A percentile compares a stretch with the other conserved stretches of the same genome.
Evolutionary conservation across 805 yeast genomes (phyloP).

Genomic region (Metschnikowia proteae): DNA sequence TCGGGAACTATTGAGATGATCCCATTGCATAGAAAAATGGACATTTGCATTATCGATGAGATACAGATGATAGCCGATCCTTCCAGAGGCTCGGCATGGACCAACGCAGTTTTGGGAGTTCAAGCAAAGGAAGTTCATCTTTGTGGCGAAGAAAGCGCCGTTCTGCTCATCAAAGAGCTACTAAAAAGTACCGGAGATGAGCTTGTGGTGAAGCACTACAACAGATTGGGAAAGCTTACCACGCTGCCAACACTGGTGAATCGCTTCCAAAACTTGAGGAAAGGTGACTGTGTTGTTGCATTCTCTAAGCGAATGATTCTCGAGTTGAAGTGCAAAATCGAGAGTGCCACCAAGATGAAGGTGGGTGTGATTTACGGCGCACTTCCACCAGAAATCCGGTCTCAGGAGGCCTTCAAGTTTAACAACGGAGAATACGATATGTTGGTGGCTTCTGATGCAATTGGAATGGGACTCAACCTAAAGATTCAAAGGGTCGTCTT

Average conservation of each 20-base stretch:
- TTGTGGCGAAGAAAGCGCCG: conserved; percentile 89
- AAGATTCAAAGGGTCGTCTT: conserved; percentile 80
- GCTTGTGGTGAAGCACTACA: conserved; percentile 63
- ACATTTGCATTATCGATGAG: conserved; percentile 90
- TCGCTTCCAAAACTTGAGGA: conserved; percentile 38
- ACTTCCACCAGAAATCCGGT: conserved; percentile 90
- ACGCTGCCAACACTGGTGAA: conserved; percentile 42
- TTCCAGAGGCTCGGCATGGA: conserved; percentile 90
- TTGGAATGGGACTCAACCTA: conserved; percentile 95
- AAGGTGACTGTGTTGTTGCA: conserved; percentile 88
- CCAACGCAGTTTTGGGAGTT: conserved; percentile 83
- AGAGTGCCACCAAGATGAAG: conserved; percentile 53
- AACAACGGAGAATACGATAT: conserved; percentile 76
- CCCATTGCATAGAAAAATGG: conserved; percentile 62
- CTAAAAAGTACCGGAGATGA: conserved; percentile 75
- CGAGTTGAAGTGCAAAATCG: conserved; percentile 65
- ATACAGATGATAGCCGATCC: conserved; percentile 89
- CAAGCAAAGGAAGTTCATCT: conserved; percentile 81
- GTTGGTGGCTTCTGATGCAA: conserved; percentile 94
- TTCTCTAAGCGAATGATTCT: conserved; percentile 75
- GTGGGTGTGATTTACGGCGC: conserved; percentile 95
- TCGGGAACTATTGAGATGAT: conserved; percentile 95
- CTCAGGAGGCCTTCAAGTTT: conserved; percentile 75
- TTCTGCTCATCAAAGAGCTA: conserved; percentile 59
- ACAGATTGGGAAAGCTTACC: conserved; percentile 68